Percentiles rank a stretch among this genome's conserved stretches.
These are phyloP conservation scores for Leucocoprinus leucothites DNA, from an alignment of 768 basidiomycete species.

Conservation along the genomic window DNA sequence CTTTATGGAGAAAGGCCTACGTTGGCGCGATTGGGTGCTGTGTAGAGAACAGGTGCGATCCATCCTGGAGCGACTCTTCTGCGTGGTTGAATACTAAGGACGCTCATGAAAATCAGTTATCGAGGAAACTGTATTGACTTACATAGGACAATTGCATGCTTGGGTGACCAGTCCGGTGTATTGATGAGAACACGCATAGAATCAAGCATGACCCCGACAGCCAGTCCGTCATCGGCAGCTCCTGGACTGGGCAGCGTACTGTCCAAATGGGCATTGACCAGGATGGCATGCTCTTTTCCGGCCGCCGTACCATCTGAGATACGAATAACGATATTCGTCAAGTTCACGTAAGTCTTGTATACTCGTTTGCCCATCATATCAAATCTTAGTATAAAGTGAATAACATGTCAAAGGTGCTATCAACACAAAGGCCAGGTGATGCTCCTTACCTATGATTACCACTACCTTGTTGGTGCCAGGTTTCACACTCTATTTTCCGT, in stretches of 20 bases:
- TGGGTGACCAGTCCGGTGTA: conserved; percentile 68
- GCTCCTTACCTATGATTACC: conserved; percentile 77
- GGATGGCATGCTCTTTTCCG: conserved; percentile 77
- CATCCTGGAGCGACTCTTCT: conserved; percentile 94
- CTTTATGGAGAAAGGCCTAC: conserved; percentile 37
- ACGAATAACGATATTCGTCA: conserved; percentile 88
- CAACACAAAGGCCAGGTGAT: not conserved
- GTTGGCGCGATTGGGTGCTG: conserved; percentile 75
- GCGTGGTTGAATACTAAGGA: conserved; percentile 87
- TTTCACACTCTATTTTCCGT: conserved; percentile 81
- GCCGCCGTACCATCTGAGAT: conserved; percentile 72
- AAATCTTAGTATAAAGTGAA: conserved; percentile 50
- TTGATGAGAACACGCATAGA: conserved; percentile 72
- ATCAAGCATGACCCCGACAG: conserved; percentile 92
- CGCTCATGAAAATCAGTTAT: not conserved
- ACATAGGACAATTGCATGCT: conserved; percentile 81
- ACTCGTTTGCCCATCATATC: conserved; percentile 87
- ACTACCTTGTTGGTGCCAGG: conserved; percentile 87
- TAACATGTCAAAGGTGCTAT: not conserved
- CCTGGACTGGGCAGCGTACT: conserved; percentile 87
- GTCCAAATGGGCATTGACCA: conserved; percentile 89
- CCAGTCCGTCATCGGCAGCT: conserved; percentile 84
- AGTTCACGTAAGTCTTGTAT: conserved; percentile 82
- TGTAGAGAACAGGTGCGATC: conserved; percentile 89
- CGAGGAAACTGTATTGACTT: conserved; percentile 27